A percentile compares a stretch with the other conserved stretches of the same genome.
Evolutionary conservation across 768 basidiomycete genomes (phyloP).

Genomic region (Auriscalpium vulgare): DNA sequence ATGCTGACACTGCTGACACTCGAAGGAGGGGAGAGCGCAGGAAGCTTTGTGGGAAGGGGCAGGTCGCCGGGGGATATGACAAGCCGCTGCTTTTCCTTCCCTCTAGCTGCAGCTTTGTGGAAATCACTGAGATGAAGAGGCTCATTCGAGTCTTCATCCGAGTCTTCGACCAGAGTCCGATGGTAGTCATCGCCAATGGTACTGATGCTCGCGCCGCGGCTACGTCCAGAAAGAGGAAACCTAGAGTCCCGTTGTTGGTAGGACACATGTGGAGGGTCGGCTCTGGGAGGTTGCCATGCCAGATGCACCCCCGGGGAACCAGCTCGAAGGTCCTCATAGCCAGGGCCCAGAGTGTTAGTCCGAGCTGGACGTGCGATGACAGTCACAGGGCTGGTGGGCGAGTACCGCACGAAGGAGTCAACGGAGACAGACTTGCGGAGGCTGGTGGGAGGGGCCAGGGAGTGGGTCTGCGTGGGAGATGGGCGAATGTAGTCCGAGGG

Average conservation of each 20-base stretch:
- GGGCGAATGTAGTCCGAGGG: conserved; percentile 19
- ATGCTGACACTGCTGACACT: neutral
- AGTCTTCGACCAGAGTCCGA: conserved; percentile 33
- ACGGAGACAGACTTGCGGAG: conserved; percentile 73
- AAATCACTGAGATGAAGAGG: neutral
- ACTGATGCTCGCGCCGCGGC: conserved; percentile 50
- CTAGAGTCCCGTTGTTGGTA: conserved; percentile 32
- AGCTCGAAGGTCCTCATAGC: neutral
- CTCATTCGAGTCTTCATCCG: conserved; percentile 48
- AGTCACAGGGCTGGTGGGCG: conserved; percentile 28
- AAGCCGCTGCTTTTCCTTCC: conserved; percentile 26
- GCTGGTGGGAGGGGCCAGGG: conserved; percentile 30
- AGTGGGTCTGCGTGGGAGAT: conserved; percentile 14
- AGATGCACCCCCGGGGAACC: neutral
- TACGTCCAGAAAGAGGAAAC: conserved; percentile 30
- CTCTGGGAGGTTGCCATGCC: conserved; percentile 8
- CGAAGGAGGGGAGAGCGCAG: conserved; percentile 15
- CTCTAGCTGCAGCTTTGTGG: neutral
- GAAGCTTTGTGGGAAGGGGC: conserved; percentile 22
- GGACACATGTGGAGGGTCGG: conserved; percentile 21
- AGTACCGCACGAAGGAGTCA: conserved; percentile 54
- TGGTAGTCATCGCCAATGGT: conserved; percentile 35
- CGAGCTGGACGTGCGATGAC: conserved; percentile 3
- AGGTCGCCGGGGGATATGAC: conserved; percentile 22
- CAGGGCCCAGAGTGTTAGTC: neutral